Conservation (phyloP, 371 early-diverging fungal genomes). For the Rhizopus stolonifer region DNA sequence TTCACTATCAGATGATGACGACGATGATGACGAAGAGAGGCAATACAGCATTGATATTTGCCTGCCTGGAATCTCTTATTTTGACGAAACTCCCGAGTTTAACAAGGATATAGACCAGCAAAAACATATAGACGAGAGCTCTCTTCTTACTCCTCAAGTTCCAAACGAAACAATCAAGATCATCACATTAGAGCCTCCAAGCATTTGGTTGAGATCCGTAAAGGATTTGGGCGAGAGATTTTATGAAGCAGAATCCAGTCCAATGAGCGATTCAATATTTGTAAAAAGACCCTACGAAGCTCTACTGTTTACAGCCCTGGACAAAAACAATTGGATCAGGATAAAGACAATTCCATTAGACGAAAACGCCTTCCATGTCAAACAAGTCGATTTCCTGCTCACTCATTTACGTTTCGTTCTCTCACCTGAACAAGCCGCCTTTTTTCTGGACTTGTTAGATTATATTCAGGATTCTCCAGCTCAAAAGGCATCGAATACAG, state of each 20-base stretch:
- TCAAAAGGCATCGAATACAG: slow-evolving; percentile 1
- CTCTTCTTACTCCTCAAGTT: slow-evolving; percentile 33
- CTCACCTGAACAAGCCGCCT: slow-evolving; percentile 35
- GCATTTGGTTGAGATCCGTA: slow-evolving; percentile 34
- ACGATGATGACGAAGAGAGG: slow-evolving; percentile 2
- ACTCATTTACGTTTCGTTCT: slow-evolving; percentile 29
- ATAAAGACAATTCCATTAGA: slow-evolving; percentile 34
- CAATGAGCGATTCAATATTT: slow-evolving; percentile 37
- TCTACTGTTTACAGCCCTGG: slow-evolving; percentile 39
- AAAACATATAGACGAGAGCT: slow-evolving; percentile 33
- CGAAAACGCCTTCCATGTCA: slow-evolving; percentile 6
- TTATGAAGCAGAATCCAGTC: slow-evolving; percentile 14
- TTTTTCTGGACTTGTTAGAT: slow-evolving; percentile 33
- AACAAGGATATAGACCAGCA: slow-evolving; percentile 15
- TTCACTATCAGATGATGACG: slow-evolving; percentile 19
- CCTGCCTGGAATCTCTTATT: slow-evolving; percentile 56
- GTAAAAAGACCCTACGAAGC: slow-evolving; percentile 38
- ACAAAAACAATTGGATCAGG: slow-evolving; percentile 38
- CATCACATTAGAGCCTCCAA: slow-evolving; percentile 38
- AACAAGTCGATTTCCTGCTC: slow-evolving; percentile 34
- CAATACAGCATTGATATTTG: slow-evolving; percentile 60
- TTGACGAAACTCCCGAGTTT: slow-evolving; percentile 64
- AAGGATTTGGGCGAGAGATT: slow-evolving; percentile 1
- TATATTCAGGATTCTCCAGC: slow-evolving; percentile 3
- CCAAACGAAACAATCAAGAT: slow-evolving; percentile 45